Conservation (phyloP, 495 filamentous ascomycete species). For the Chaetomium cochliodes region DNA sequence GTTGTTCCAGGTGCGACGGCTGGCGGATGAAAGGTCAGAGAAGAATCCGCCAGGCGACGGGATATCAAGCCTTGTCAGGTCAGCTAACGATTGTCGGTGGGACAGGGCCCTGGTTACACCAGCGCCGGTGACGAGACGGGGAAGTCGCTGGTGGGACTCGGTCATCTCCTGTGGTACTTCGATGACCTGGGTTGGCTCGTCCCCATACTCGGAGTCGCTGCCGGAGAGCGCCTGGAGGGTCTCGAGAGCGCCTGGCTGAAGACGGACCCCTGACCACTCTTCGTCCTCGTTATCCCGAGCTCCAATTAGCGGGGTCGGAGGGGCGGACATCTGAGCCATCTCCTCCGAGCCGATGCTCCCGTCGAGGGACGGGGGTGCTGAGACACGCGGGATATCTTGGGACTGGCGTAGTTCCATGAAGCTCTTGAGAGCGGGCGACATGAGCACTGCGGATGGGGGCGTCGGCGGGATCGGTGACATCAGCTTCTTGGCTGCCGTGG, state of each 20-base stretch:
- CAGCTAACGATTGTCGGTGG: conserved; percentile 48
- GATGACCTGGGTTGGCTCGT: conserved; percentile 52
- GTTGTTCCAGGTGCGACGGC: conserved; percentile 74
- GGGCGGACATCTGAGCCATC: conserved; percentile 71
- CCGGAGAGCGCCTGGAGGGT: conserved; percentile 73
- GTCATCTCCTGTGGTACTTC: conserved; percentile 47
- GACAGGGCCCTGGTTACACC: conserved; percentile 33
- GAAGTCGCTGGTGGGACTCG: conserved; percentile 41
- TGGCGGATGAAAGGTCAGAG: conserved; percentile 67
- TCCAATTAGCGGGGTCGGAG: conserved; percentile 73
- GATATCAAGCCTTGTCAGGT: conserved; percentile 71
- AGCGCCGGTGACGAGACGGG: conserved; percentile 41
- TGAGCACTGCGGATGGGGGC: conserved; percentile 69
- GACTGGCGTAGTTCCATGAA: conserved; percentile 57
- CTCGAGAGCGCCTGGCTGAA: conserved; percentile 73
- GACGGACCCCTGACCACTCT: conserved; percentile 64
- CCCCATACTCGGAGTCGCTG: conserved; percentile 51
- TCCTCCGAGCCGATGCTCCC: conserved; percentile 85
- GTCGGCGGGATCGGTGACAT: conserved; percentile 72
- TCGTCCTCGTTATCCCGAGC: conserved; percentile 51
- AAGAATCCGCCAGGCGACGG: conserved; percentile 92
- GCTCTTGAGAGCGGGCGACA: conserved; percentile 70
- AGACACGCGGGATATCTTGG: conserved; percentile 64
- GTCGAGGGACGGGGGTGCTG: conserved; percentile 82
- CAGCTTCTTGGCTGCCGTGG: conserved; percentile 35